These are phyloP conservation scores for Viola odorata DNA, from an alignment of 345 rosid species.

Conservation along the genomic window DNA sequence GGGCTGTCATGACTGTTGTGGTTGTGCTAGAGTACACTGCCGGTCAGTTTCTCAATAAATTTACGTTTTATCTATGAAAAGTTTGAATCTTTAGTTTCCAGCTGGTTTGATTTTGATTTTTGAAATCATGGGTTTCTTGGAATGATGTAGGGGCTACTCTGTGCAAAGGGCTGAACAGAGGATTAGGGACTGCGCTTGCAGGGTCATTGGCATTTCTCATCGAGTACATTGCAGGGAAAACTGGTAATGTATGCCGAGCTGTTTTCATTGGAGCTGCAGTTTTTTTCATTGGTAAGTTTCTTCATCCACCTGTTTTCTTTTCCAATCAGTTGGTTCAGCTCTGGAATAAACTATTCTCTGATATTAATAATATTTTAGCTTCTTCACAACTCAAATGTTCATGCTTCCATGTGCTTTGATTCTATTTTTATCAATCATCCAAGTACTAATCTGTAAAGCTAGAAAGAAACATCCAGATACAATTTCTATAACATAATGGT, in stretches of 20 bases:
- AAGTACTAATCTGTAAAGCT: not conserved
- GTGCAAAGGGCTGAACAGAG: conserved; percentile 81
- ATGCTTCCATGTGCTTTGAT: not conserved
- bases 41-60: conserved; percentile 23
- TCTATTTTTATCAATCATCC: not conserved
- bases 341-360: no score
- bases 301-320: not conserved
- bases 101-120: not conserved
- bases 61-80: not conserved
- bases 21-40: conserved; percentile 79
- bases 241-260: conserved; percentile 53
- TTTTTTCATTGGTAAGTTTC: conserved; percentile 52
- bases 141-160: conserved; percentile 59
- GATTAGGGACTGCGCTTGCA: conserved; percentile 65
- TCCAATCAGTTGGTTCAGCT: no score
- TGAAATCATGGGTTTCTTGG: no score
- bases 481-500: no score
- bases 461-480: not conserved
- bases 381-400: not conserved
- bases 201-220: conserved; percentile 67
- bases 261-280: conserved; percentile 70
- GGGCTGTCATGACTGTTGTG: conserved; percentile 88
- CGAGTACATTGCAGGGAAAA: conserved; percentile 48
- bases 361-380: not conserved
- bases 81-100: not conserved